Conservation (phyloP, 1,284 basidiomycete genomes). For the Quambalaria eucalypti region DNA sequence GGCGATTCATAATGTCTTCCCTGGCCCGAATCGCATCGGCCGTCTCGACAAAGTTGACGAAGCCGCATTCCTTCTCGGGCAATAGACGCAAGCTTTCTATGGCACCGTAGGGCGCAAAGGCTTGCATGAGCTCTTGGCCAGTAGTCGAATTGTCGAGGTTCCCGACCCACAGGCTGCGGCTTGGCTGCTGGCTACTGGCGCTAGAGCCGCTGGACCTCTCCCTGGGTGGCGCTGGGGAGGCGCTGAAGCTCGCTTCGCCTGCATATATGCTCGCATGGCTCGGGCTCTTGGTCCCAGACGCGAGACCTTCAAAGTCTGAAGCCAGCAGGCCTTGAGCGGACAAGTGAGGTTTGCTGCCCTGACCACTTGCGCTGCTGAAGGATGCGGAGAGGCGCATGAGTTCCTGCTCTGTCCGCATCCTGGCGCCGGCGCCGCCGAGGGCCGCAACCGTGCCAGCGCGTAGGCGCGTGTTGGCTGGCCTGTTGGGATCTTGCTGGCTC, state of each 20-base stretch:
- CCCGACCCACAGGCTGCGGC: constrained; percentile 92
- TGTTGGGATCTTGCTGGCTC: background rate
- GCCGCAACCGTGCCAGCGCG: constrained; percentile 42
- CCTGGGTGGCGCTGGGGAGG: too few relatives aligned
- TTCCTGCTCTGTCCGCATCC: constrained; percentile 33
- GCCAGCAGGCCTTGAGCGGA: too few relatives aligned
- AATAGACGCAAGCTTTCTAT: constrained; percentile 88
- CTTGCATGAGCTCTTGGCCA: constrained; percentile 83
- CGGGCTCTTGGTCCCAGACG: too few relatives aligned
- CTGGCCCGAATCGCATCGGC: constrained; percentile 88
- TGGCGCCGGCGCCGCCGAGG: constrained; percentile 31
- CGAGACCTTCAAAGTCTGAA: too few relatives aligned
- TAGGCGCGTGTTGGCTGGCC: constrained; percentile 1
- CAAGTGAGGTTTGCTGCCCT: too few relatives aligned
- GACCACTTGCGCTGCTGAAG: too few relatives aligned
- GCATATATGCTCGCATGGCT: too few relatives aligned
- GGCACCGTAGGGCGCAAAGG: constrained; percentile 89
- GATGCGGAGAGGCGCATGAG: constrained; percentile 12
- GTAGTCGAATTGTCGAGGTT: constrained; percentile 87
- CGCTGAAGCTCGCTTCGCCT: too few relatives aligned
- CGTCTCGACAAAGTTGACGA: constrained; percentile 95
- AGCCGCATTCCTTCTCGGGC: constrained; percentile 98
- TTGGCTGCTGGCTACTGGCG: constrained; percentile 82
- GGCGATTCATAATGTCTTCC: constrained; percentile 87
- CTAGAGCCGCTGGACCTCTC: too few relatives aligned